These are phyloP conservation scores for Penicillium atrosanguineum DNA, from an alignment of 495 filamentous ascomycete genomes.

Conservation along the genomic window DNA sequence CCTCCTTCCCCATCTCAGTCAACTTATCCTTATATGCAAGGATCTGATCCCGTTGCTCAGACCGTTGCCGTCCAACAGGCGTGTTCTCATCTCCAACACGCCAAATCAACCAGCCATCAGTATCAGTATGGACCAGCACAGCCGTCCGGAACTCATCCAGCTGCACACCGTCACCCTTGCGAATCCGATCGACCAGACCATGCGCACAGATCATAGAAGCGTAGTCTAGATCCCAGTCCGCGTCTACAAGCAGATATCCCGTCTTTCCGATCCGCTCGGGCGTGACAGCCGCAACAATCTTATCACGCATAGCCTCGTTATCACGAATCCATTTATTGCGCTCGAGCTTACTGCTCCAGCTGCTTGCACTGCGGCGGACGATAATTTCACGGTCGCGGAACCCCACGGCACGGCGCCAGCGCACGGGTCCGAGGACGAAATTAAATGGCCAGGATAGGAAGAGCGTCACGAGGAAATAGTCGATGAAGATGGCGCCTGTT, in stretches of 20 bases:
- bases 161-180: slow-evolving; percentile 47
- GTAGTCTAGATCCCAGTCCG: slow-evolving; percentile 81
- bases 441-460: slow-evolving; percentile 73
- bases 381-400: slow-evolving; percentile 72
- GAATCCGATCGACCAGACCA: slow-evolving; percentile 49
- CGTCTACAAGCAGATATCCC: slow-evolving; percentile 74
- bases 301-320: slow-evolving; percentile 47
- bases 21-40: slow-evolving; percentile 70
- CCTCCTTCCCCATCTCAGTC: slow-evolving; percentile 70
- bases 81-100: slow-evolving; percentile 51
- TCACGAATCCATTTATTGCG: slow-evolving; percentile 45
- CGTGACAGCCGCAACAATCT: slow-evolving; percentile 61
- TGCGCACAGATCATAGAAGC: slow-evolving; percentile 67
- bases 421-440: slow-evolving; percentile 63
- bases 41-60: slow-evolving; percentile 55
- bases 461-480: slow-evolving; percentile 67
- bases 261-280: slow-evolving; percentile 66
- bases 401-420: slow-evolving; percentile 68
- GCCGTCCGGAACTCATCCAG: slow-evolving; percentile 57
- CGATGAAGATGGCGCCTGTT: slow-evolving; percentile 59
- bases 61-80: slow-evolving; percentile 47
- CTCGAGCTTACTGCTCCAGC: slow-evolving; percentile 33
- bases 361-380: slow-evolving; percentile 60
- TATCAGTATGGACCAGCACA: slow-evolving; percentile 63
- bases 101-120: slow-evolving; percentile 65